phyloP scores from a whole-genome alignment of 345 rosid genomes.

The Eucalyptus leucophloia region DNA sequence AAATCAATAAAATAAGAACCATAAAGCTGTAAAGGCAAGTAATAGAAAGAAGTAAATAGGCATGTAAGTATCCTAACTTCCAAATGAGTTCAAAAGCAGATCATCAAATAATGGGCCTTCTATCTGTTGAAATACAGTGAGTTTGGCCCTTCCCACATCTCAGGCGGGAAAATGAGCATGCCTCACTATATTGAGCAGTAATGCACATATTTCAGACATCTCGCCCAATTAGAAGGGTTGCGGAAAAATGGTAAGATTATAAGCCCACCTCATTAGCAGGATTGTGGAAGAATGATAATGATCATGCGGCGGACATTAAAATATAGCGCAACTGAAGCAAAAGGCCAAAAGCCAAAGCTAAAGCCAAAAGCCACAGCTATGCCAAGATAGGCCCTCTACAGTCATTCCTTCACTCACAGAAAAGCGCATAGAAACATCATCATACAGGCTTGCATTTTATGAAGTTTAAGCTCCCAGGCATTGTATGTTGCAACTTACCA shows the following conservation, averaged over 20 bases:
- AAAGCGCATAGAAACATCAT: neutral
- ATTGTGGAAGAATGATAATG: neutral
- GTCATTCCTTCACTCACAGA: neutral
- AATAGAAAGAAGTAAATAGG: neutral
- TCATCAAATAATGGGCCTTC: neutral
- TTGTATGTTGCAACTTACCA: neutral
- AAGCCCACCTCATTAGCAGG: neutral
- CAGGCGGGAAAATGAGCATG: neutral
- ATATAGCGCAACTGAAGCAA: neutral
- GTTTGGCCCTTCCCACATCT: neutral
- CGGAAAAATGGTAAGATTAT: neutral
- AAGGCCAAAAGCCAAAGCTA: neutral
- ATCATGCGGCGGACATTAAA: neutral
- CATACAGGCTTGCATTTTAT: neutral
- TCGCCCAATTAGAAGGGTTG: neutral
- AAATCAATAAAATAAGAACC: neutral
- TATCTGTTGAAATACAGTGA: neutral
- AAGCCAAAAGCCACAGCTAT: neutral
- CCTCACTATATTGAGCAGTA: neutral
- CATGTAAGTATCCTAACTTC: neutral
- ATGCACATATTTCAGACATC: neutral
- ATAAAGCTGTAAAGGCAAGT: neutral
- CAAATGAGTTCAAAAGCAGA: neutral
- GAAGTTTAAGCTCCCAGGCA: neutral
- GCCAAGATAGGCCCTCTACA: neutral